These are phyloP conservation scores for Poteriospumella lacustris DNA, from an alignment of 108 stramenopile species.

Conservation along the genomic window DNA sequence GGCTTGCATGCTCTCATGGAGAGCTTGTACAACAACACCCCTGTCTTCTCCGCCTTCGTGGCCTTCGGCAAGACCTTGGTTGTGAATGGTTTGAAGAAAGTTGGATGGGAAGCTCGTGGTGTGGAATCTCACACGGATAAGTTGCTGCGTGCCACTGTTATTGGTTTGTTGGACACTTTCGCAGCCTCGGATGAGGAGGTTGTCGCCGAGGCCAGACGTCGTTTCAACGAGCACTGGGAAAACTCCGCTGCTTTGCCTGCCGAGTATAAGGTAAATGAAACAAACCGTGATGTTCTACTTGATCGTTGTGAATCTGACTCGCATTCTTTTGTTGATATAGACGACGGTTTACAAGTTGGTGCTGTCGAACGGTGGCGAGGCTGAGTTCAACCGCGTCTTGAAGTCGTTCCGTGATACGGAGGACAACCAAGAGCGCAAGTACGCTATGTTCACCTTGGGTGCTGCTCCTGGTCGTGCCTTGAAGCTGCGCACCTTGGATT, in stretches of 20 bases:
- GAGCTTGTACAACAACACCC: neutral
- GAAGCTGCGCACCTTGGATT: conserved; percentile 72
- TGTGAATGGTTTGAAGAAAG: conserved; percentile 51
- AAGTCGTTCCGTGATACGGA: conserved; percentile 61
- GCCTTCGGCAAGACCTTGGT: conserved; percentile 63
- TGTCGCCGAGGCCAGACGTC: conserved; percentile 63
- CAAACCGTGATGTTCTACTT: neutral
- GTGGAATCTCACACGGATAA: conserved; percentile 73
- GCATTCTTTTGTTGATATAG: no score
- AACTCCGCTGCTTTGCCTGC: conserved; percentile 67
- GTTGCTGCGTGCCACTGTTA: conserved; percentile 74
- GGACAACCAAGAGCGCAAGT: conserved; percentile 73
- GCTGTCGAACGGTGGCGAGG: conserved; percentile 69
- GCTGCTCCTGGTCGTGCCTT: conserved; percentile 56
- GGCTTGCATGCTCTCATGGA: conserved; percentile 42
- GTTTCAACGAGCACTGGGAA: conserved; percentile 64
- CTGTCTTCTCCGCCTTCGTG: neutral
- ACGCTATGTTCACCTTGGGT: conserved; percentile 68
- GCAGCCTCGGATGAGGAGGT: conserved; percentile 69
- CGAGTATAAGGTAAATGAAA: conserved; percentile 62
- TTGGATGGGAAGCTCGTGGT: conserved; percentile 76
- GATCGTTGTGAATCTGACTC: neutral
- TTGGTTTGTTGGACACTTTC: conserved; percentile 66
- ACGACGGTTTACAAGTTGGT: conserved; percentile 78
- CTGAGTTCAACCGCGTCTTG: conserved; percentile 71